Evolutionary conservation across 2,329 filamentous ascomycete species (phyloP), one percentile per base, ranked within the genome.

Genomic region (Fusarium miscanthi): DNA sequence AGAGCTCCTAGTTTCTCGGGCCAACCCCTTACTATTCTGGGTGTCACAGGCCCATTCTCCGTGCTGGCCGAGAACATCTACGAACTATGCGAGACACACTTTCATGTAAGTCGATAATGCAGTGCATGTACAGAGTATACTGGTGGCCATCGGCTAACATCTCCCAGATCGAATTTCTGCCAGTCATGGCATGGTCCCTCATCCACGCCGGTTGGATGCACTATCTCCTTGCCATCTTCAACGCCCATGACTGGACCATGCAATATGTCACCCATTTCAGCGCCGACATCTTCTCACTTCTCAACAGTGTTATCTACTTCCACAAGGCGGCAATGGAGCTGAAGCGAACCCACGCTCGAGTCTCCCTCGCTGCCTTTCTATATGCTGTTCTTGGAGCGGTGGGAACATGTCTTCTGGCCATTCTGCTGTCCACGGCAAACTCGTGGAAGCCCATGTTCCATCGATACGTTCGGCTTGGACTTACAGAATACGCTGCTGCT

Each of bases 161-260:
- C 27, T 48, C 14, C 17, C 23, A 65, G 83, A 85, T 90, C 56
- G 83, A 87, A 25, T 92, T 91, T 77, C 82, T 92, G n/a, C 85
- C 88, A 3, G 88, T 92, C 77, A 92, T 92, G 89, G 88, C 90
- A 5, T 92, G 90, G 90, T 86, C 88, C 5, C 84, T 91, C 40
- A 90, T 92, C 57, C 90, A 92, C 77, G 84, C 89, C 11, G 87
- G 84, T 12, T 92, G 90, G 90, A 87, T 92, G 84, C 88, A 91
- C 76, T 87, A 87, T 72, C 79, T 91, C 6, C 83, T 92, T 17
- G 89, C 90, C 60, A 86, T 91, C 56, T 87, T 91, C 80, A 92
- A 92, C 78, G 90, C 89, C 8, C 89, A 92, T 76, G 89, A 91
- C 79, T 92, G 89, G 88, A 92, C 90, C 0, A 92, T 92, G 90